Evolutionary conservation across 1,139 yeast species (phyloP), one percentile per base, ranked within the genome.

Genomic region (Kodamaea alishanica): DNA sequence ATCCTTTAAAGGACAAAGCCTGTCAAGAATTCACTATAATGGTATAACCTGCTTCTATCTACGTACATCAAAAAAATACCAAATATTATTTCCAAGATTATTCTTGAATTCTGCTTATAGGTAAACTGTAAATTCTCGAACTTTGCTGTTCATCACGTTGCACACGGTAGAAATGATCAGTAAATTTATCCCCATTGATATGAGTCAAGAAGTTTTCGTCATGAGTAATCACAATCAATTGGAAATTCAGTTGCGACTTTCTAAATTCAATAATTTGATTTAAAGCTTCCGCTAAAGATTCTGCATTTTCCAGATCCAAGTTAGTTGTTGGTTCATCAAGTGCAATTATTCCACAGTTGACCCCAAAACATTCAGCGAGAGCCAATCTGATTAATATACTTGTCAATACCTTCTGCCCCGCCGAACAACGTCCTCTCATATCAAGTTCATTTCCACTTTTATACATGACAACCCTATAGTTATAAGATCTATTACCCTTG

Each of bases 261-360:
- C 99, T 74, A 48, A 80, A 65, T 37, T 81, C 83, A 46, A 94
- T 87, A 42, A 94, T 86, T 41, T 73, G 75, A 46, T 82, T 79
- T 48, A 94, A 68, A 1, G 96, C 84, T 48, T 74, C 77, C 0
- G 97, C 98, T 44, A 94, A 73, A 23, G 96, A 81, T 51, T 85
- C 95, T 37, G 90, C 80, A 56, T 94, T 94, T 42, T 86, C 96
- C 41, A 77, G 79, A 62, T 94, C 99, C 46, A 94, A 70, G 52
- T 94, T 94, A 0, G 98, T 94, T 0, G 99, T 94, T 6, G 99
- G 99, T 63, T 94, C 99, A 63, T 94, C 99, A 32, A 94, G 69
- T 0, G 97, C 96, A 51, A 94, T 87, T 57, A 92, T 84, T 37
- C 98, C 98, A 66, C 97, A 92, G 56, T 85, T 88, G 1, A 81